Conservation (phyloP, 2,329 filamentous ascomycete genomes). For the Nemania sp. region DNA sequence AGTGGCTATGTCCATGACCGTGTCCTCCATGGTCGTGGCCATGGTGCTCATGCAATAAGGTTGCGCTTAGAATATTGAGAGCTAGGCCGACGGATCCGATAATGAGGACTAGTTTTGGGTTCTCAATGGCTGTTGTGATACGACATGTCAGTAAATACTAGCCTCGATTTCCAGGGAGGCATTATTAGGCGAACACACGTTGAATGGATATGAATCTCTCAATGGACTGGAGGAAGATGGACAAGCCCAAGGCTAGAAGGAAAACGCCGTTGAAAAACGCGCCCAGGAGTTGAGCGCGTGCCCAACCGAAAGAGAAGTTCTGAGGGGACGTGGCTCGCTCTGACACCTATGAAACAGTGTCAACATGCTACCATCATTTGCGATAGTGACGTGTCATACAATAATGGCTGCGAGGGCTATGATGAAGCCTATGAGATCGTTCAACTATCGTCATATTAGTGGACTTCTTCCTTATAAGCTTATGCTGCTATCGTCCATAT, state of each 20-base stretch:
- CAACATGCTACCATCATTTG: slow-evolving; percentile 14
- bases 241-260: slow-evolving; percentile 76
- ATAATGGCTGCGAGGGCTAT: slow-evolving; percentile 74
- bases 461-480: background rate
- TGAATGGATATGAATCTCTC: slow-evolving; percentile 74
- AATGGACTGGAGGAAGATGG: slow-evolving; percentile 78
- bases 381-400: slow-evolving; percentile 55
- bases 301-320: slow-evolving; percentile 79
- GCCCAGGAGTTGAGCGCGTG: slow-evolving; percentile 77
- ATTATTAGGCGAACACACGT: slow-evolving; percentile 53
- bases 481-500: slow-evolving; percentile 1
- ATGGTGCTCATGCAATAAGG: slow-evolving; percentile 72
- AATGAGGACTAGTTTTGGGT: slow-evolving; percentile 75
- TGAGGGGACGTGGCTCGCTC: slow-evolving; percentile 68
- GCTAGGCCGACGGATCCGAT: slow-evolving; percentile 75
- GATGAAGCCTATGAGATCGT: slow-evolving; percentile 76
- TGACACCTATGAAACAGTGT: slow-evolving; percentile 61
- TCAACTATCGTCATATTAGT: slow-evolving; percentile 58
- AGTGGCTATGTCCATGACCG: slow-evolving; percentile 56
- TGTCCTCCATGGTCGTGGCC: slow-evolving; percentile 47
- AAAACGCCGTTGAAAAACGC: slow-evolving; percentile 87
- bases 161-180: background rate
- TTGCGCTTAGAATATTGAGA: slow-evolving; percentile 74
- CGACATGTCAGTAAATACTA: slow-evolving; percentile 24
- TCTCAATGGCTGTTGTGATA: slow-evolving; percentile 65